Evolutionary conservation across 441 rosid species (phyloP), one percentile per base, ranked within the genome.

Genomic region (Erodium trifolium): DNA sequence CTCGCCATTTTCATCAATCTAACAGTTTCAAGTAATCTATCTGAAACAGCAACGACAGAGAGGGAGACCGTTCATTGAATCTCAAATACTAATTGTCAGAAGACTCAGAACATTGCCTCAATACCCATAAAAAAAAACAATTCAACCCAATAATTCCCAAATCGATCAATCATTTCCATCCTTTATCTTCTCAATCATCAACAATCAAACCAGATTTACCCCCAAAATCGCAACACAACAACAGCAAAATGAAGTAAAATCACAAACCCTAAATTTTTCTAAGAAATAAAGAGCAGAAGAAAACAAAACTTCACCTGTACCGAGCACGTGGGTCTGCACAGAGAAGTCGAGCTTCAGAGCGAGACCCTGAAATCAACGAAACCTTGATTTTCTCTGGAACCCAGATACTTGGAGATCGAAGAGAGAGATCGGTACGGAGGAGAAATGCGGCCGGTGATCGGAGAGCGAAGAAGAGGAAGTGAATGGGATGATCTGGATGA

Each of bases 1-100:
- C 62, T 17, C 62, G 16, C 62, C 23, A 55, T 45, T 55, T 16
- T 55, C 67, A 70, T 72, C 67, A 66, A 73, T 73, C 45, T 14
- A 39, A 66, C 75, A 41, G 74, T 5, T 66, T 49, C 75, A 34
- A 23, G 71, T 72, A 76, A 72, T 68, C 78, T 76, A 71, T 66
- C 66, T 57, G 27, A 8, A 64, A 53, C 39, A 72, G 64, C 43
- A 66, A 43, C 53, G 31, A 67, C 53, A 49, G 12, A 3, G 7
- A 16, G 43, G 16, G 18, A 69, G 53, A 39, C 4, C 16, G 55
- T 63, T 73, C 73, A 55, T 67, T 16, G 72, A 68, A 73, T 79
- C 78, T 49, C 12, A 51, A 51, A 34, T 34, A 51, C 59, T 51
- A 51, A 4, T 51, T 51, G 60, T 11, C 14, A 49, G 27, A 10